phyloP scores from a whole-genome alignment of 1,139 yeast genomes.

The Ogataea hybrid region DNA sequence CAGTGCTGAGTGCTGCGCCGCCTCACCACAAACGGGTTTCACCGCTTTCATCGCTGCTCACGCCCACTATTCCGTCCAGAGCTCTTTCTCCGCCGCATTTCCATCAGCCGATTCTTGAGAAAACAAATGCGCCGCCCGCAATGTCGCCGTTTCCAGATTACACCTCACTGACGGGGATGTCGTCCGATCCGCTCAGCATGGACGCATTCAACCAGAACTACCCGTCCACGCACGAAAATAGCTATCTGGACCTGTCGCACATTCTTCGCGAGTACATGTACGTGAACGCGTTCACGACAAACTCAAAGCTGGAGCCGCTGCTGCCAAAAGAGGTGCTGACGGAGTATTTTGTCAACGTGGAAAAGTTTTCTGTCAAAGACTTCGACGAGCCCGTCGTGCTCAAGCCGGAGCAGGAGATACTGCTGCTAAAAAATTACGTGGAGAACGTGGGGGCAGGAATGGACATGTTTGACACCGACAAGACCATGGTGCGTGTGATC shows the following conservation, averaged over 20 bases:
- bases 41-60: background rate
- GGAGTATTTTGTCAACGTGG: slow-evolving; percentile 22
- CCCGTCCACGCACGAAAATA: slow-evolving; percentile 6
- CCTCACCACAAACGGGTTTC: background rate
- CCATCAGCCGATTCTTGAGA: too few relatives aligned
- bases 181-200: slow-evolving; percentile 13
- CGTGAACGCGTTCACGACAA: slow-evolving; percentile 22
- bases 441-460: slow-evolving; percentile 22
- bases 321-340: slow-evolving; percentile 21
- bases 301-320: slow-evolving; percentile 8
- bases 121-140: background rate
- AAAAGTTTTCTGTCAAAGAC: slow-evolving; percentile 14
- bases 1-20: background rate
- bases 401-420: slow-evolving; percentile 18
- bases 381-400: slow-evolving; percentile 9
- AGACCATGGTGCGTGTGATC: slow-evolving; percentile 19
- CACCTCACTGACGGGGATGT: slow-evolving; percentile 1
- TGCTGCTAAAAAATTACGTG: slow-evolving; percentile 17
- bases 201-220: slow-evolving; percentile 11
- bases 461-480: slow-evolving; percentile 22
- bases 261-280: slow-evolving; percentile 27
- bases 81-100: background rate
- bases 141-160: background rate
- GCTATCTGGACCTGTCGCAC: slow-evolving; percentile 23
- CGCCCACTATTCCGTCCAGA: background rate